Evolutionary conservation across 2,329 filamentous ascomycete species (phyloP), one percentile per base, ranked within the genome.

Genomic region (Cyphellophora attinorum): DNA sequence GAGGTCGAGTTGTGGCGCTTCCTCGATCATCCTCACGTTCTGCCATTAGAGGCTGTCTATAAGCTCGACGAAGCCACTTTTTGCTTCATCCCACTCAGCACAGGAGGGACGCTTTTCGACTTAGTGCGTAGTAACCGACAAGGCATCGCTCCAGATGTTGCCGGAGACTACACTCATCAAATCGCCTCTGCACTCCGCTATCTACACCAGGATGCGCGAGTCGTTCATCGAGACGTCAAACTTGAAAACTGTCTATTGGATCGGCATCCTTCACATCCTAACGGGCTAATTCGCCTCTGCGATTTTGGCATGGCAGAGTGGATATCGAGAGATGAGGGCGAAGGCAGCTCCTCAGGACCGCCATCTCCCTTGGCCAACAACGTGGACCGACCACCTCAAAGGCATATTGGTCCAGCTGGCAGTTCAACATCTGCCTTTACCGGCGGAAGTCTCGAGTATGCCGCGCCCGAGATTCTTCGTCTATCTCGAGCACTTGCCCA

Each of bases 231-330:
- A 31, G 77, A 81, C 51, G 69, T 81, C 51, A 81, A 81, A 52
- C 66, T 81, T 15, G 77, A 81, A 50, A 81, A 81, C 44, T 79
- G 76, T 45, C 66, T 81, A 2, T 49, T 81, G 21, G 74, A 79
- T 46, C 19, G 12, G n/a, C 58, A 58, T 5, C 57, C 62, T 3
- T 52, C 64, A 5, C 64, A 67, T 4, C 64, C 63, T 6, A 55
- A 53, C 1, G 60, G 69, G 23, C 68, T 69, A 21, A 50, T 81
- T 5, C 67, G 78, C 4, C 63, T 81, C 4, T 80, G 76, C 53
- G 77, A 81, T 51, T 81, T 81, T 49, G 77, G 77, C 31, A 76
- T 81, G 62, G 75, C 77, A 10, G 76, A 81, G 51, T 81, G 77
- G 60, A 67, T 80, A 43, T 65, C 67, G 14, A 68, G 61, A 37